Evolutionary conservation across 192 early-diverging fungal species (phyloP), one percentile per base, ranked within the genome.

Genomic region (Podila minutissima): DNA sequence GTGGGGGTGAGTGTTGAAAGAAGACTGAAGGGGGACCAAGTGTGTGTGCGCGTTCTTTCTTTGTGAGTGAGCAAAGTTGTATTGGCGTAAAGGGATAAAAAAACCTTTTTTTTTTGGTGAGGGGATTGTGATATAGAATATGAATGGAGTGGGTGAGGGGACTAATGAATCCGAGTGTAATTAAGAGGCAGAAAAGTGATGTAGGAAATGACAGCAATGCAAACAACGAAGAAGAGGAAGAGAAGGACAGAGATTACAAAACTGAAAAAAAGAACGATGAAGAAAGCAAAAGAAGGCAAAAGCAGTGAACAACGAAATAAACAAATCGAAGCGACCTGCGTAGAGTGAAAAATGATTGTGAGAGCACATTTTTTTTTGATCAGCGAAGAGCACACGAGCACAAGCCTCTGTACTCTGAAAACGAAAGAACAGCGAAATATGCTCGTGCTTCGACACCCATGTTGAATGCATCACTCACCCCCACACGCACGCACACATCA

Each of bases 221-320:
- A 55, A 53, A 55, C 53, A 55, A 55, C 53, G 24, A 55, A 29
- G 29, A 29, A 29, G 29, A 29, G 3, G 71, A 48, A 32, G 55
- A 72, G 49, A 64, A 38, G 17, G 19, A 46, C 20, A n/a, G 48
- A 57, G 15, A 26, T 51, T 58, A 68, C 22, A 32, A 32, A 46
- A 37, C 6, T 19, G 7, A 69, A 64, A 31, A 32, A 48, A 49
- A 26, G 13, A 26, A 37, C 28, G 64, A 59, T 6, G 11, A 48
- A 63, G 7, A 31, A 35, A 69, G 29, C 12, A n/a, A 64, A 29
- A 22, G 15, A 64, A 60, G 19, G 15, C 15, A 61, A 71, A 63
- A 51, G 11, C 50, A 55, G 53, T 37, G 11, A 55, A 10, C 20
- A 4, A 55, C 20, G 24, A 55, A 55, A 55, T 55, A 55, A 55